phyloP scores from a whole-genome alignment of 1,284 basidiomycete species.

The Pholiota adiposa region DNA sequence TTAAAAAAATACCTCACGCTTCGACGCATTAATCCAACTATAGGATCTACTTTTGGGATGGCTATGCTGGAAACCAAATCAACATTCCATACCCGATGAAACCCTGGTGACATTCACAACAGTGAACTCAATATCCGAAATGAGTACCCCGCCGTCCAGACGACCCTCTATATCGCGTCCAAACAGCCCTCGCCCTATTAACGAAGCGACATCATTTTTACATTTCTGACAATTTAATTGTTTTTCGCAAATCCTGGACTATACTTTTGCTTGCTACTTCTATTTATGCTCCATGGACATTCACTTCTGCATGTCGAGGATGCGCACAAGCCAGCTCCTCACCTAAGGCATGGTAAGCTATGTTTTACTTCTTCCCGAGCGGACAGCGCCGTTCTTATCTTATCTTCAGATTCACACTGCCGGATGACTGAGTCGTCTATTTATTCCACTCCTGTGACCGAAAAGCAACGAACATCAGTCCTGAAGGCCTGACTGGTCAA shows the following conservation, averaged over 20 bases:
- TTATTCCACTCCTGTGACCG: neutral
- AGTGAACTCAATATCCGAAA: conserved; percentile 14
- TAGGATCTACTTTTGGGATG: conserved; percentile 22
- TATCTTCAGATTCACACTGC: neutral
- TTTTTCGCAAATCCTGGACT: neutral
- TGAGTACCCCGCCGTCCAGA: conserved; percentile 1
- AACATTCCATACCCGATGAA: conserved; percentile 4
- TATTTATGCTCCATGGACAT: neutral
- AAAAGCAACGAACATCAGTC: neutral
- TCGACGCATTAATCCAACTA: neutral
- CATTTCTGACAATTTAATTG: conserved; percentile 10
- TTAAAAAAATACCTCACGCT: neutral
- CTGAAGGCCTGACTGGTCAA: neutral
- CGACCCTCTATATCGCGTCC: conserved; percentile 6
- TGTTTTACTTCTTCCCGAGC: neutral
- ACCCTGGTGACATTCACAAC: conserved; percentile 16
- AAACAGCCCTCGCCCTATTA: conserved; percentile 1
- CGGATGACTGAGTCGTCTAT: neutral
- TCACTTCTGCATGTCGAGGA: neutral
- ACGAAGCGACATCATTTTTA: conserved; percentile 14
- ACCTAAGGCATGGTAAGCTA: neutral
- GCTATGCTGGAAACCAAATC: conserved; percentile 13
- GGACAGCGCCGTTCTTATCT: neutral
- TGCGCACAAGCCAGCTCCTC: neutral
- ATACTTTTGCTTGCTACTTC: neutral